Evolutionary conservation across 2,329 filamentous ascomycete genomes (phyloP).

Genomic region (Neofusicoccum sp.): DNA sequence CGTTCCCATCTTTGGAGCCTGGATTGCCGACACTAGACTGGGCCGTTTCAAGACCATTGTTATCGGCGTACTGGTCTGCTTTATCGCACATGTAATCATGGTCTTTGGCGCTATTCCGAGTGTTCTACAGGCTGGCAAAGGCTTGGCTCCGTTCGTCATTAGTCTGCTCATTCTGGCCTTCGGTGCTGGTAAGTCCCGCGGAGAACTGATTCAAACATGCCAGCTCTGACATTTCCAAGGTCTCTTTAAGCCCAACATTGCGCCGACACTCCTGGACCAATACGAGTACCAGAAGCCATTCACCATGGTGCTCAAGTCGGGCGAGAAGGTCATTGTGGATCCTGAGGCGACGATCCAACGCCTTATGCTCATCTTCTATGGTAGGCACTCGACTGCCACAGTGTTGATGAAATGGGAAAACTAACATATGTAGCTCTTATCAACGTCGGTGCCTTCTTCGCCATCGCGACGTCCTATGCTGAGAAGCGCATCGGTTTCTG

Average conservation of each 20-base stretch:
- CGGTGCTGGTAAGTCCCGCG: slow-evolving; percentile 36
- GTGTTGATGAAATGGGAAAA: not conserved
- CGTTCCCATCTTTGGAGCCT: slow-evolving; percentile 53
- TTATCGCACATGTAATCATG: slow-evolving; percentile 40
- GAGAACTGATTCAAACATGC: slow-evolving; percentile 35
- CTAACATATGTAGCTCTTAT: slow-evolving; percentile 20
- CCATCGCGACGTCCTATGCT: slow-evolving; percentile 43
- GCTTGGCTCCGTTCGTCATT: slow-evolving; percentile 43
- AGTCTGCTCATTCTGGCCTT: slow-evolving; percentile 43
- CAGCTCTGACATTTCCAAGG: slow-evolving; percentile 24
- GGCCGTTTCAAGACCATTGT: slow-evolving; percentile 45
- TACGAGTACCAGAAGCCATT: slow-evolving; percentile 46
- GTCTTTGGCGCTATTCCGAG: slow-evolving; percentile 43
- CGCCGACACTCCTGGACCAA: slow-evolving; percentile 50
- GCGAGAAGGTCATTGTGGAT: slow-evolving; percentile 52
- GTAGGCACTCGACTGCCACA: not conserved
- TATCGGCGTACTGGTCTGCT: slow-evolving; percentile 43
- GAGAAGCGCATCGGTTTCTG: slow-evolving; percentile 48
- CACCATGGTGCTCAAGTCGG: slow-evolving; percentile 46
- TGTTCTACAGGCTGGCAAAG: slow-evolving; percentile 42
- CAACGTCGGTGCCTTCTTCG: slow-evolving; percentile 38
- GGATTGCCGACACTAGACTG: slow-evolving; percentile 48
- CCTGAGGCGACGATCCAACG: slow-evolving; percentile 48
- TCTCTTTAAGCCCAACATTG: slow-evolving; percentile 46
- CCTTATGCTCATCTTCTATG: slow-evolving; percentile 41